Evolutionary conservation across 1,284 basidiomycete genomes (phyloP).

Genomic region (Ganoderma lucidum): DNA sequence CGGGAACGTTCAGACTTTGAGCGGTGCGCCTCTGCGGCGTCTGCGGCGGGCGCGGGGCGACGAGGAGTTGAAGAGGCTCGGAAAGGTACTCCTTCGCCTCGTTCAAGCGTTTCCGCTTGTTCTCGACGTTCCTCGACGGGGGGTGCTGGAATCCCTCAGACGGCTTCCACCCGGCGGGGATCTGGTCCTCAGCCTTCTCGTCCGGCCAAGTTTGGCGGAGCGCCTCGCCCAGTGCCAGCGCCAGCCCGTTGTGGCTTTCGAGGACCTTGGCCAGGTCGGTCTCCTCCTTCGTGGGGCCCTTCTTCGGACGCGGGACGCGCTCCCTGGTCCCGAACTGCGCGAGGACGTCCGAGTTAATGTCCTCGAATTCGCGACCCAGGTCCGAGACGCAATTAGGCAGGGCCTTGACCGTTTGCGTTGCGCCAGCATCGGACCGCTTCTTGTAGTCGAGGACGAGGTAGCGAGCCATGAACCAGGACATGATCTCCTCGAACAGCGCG

Average conservation of each 20-base stretch:
- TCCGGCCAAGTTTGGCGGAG: neutral
- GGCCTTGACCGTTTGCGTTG: neutral
- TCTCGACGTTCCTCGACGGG: neutral
- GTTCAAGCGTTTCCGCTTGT: neutral
- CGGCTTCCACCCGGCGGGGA: neutral
- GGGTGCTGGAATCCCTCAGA: neutral
- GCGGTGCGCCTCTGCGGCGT: neutral
- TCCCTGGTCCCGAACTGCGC: neutral
- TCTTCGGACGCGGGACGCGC: neutral
- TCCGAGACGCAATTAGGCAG: neutral
- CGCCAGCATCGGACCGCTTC: neutral
- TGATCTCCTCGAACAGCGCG: neutral
- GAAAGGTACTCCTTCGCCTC: neutral
- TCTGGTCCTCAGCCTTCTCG: neutral
- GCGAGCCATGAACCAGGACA: constrained; percentile 16
- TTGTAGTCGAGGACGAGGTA: constrained; percentile 3
- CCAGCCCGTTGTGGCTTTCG: neutral
- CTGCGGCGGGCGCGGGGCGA: neutral
- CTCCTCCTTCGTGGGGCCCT: neutral
- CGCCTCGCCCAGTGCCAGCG: neutral
- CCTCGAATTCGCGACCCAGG: neutral
- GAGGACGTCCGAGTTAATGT: neutral
- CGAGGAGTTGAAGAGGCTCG: neutral
- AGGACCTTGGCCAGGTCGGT: neutral
- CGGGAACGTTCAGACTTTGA: neutral